These are phyloP conservation scores for Euphorbia celastroides DNA, from an alignment of 441 rosid species.

Conservation along the genomic window DNA sequence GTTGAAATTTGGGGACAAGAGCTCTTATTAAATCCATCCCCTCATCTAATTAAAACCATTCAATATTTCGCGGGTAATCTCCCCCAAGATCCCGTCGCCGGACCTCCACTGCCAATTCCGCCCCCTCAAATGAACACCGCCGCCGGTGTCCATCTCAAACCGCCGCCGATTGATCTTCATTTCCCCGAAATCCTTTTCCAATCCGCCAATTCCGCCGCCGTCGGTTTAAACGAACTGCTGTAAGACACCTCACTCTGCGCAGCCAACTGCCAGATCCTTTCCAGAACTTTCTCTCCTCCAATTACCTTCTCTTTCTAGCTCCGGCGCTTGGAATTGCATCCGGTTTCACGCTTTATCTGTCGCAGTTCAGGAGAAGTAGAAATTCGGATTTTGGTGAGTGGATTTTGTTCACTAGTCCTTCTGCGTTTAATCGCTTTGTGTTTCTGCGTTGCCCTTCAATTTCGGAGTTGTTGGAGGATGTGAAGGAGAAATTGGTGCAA, in stretches of 20 bases:
- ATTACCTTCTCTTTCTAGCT: conserved; percentile 38
- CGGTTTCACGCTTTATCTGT: conserved; percentile 45
- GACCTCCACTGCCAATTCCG: background rate
- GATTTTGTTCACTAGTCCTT: conserved; percentile 75
- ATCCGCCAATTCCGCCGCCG: conserved; percentile 34
- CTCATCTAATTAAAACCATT: conserved; percentile 9
- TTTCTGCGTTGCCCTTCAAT: conserved; percentile 79
- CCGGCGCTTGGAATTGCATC: conserved; percentile 58
- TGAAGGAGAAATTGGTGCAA: conserved; percentile 57
- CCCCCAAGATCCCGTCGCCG: background rate
- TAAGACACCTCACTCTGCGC: conserved; percentile 20
- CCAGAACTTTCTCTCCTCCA: conserved; percentile 25
- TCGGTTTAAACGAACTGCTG: conserved; percentile 34
- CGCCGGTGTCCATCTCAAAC: conserved; percentile 19
- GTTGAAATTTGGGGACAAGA: conserved; percentile 5
- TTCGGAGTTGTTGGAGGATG: conserved; percentile 48
- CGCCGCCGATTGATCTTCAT: conserved; percentile 3
- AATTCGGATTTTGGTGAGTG: conserved; percentile 54
- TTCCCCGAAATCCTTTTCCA: conserved; percentile 16
- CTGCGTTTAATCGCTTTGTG: conserved; percentile 89
- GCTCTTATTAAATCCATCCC: background rate
- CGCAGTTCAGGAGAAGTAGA: conserved; percentile 11
- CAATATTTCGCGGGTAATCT: conserved; percentile 24
- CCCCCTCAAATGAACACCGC: conserved; percentile 14
- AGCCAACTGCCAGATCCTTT: conserved; percentile 24